phyloP scores from a whole-genome alignment of 441 rosid genomes.

The Rhodomyrtus psidioides region DNA sequence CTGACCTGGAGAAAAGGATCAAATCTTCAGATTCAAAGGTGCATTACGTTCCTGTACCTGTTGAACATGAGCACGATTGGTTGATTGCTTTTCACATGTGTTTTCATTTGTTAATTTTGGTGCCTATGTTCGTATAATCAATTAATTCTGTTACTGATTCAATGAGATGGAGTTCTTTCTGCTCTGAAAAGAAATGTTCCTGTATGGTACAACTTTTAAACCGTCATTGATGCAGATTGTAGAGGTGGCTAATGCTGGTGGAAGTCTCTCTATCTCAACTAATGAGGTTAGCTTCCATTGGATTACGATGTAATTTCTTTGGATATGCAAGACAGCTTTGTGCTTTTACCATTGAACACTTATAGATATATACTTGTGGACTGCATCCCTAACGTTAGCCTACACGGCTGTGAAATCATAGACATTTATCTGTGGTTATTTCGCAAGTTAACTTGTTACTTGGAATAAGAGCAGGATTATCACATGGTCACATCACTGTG shows the following conservation, averaged over 20 bases:
- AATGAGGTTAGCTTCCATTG: slow-evolving; percentile 45
- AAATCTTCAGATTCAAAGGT: slow-evolving; percentile 65
- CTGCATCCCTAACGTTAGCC: background rate
- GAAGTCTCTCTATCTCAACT: slow-evolving; percentile 36
- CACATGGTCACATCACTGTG: background rate
- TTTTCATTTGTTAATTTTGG: background rate
- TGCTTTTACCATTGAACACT: background rate
- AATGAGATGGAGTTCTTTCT: background rate
- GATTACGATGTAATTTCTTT: background rate
- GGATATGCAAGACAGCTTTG: background rate
- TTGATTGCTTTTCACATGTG: background rate
- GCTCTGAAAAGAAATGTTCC: background rate
- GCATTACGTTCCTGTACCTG: background rate
- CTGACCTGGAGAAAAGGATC: slow-evolving; percentile 64
- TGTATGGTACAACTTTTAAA: background rate
- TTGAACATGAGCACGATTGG: background rate
- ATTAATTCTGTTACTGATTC: background rate
- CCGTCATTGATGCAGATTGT: slow-evolving; percentile 32
- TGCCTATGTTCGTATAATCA: background rate
- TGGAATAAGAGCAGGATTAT: background rate
- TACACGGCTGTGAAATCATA: background rate
- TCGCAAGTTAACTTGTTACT: background rate
- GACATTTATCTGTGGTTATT: background rate
- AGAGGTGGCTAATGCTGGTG: slow-evolving; percentile 24
- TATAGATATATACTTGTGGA: background rate